phyloP scores from a whole-genome alignment of 495 filamentous ascomycete genomes.

The Aspergillus avenaceus region DNA sequence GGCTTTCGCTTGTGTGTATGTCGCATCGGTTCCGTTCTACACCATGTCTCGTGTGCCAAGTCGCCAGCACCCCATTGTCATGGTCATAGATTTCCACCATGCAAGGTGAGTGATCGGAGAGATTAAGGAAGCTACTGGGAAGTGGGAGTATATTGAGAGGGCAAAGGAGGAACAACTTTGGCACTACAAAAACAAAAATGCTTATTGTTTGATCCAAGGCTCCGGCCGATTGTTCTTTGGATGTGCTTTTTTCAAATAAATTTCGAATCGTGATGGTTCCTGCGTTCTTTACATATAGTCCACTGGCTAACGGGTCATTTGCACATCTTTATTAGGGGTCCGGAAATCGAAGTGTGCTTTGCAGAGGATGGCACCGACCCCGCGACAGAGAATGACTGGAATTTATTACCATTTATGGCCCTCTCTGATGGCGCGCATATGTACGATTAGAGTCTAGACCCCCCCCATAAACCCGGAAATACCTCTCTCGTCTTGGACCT shows the following conservation, averaged over 20 bases:
- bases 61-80: constrained; percentile 59
- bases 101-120: constrained; percentile 55
- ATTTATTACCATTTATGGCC: constrained; percentile 94
- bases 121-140: background rate
- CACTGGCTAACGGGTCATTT: constrained; percentile 1
- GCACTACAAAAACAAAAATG: too few relatives aligned
- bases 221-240: too few relatives aligned
- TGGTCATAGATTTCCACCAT: constrained; percentile 96
- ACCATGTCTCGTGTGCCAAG: constrained; percentile 28
- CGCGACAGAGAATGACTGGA: constrained; percentile 85
- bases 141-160: background rate
- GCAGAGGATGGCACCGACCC: constrained; percentile 77
- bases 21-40: constrained; percentile 7
- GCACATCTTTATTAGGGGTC: constrained; percentile 57
- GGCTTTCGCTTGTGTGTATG: constrained; percentile 5
- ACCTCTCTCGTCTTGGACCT: too few relatives aligned
- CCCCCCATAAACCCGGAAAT: background rate
- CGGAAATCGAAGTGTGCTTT: constrained; percentile 91
- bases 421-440: constrained; percentile 92
- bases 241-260: background rate
- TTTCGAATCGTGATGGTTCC: too few relatives aligned
- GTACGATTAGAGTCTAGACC: constrained; percentile 46
- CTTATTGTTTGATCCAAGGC: too few relatives aligned
- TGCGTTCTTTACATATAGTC: too few relatives aligned
- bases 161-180: background rate